Percentiles rank a stretch among this genome's conserved stretches.
Conservation (phyloP, 768 basidiomycete genomes). For the Arthromyces matolae region DNA sequence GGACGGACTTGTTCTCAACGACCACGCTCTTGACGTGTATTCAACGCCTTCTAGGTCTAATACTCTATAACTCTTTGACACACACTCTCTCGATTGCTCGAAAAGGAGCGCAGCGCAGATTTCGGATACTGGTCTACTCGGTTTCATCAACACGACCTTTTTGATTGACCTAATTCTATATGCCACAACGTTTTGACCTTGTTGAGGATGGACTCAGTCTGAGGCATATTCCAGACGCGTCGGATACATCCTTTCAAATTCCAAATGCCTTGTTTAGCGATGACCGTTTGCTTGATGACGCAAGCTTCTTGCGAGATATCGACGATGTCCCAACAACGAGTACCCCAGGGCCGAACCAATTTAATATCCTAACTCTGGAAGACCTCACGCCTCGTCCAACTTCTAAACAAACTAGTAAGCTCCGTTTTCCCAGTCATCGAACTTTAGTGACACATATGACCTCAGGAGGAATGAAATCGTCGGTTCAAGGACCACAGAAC, state of each 20-base stretch:
- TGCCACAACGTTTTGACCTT: slow-evolving; percentile 22
- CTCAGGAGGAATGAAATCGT: too few species aligned
- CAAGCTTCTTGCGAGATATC: slow-evolving; percentile 42
- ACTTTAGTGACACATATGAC: too few species aligned
- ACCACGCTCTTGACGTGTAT: too few species aligned
- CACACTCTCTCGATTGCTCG: too few species aligned
- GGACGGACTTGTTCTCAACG: too few species aligned
- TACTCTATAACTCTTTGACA: too few species aligned
- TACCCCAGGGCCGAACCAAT: slow-evolving; percentile 25
- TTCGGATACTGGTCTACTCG: not conserved
- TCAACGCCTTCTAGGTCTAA: too few species aligned
- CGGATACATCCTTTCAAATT: slow-evolving; percentile 54
- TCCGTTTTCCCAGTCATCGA: too few species aligned
- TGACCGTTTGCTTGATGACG: slow-evolving; percentile 48
- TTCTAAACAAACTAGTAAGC: too few species aligned
- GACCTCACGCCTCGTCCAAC: slow-evolving; percentile 26
- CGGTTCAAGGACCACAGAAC: too few species aligned
- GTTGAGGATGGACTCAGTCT: slow-evolving; percentile 43
- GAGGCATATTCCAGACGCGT: slow-evolving; percentile 52
- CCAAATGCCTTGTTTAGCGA: slow-evolving; percentile 37
- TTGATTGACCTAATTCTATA: slow-evolving; percentile 12
- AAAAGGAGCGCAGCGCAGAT: too few species aligned
- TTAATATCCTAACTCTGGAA: slow-evolving; percentile 31
- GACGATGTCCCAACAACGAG: slow-evolving; percentile 28
- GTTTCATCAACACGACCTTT: not conserved